Base-by-base conservation (phyloP, 2,329 filamentous ascomycete genomes). In the Aspergillus ustus region DNA sequence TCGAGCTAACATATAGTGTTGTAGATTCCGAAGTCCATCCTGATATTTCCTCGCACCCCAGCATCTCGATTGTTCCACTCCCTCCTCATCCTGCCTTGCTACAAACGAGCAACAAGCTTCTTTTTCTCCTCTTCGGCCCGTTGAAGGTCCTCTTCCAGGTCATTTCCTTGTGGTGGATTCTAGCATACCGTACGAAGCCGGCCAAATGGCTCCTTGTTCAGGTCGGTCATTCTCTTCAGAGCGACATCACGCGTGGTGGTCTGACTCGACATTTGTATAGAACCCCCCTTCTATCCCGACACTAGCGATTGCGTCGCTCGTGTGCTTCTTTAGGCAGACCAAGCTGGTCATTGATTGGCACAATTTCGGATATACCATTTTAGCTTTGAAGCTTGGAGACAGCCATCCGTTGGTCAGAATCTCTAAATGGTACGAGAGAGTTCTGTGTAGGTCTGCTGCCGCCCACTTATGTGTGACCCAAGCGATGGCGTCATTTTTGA, bases 231-330 rank as follows among this genome's bases (percentile, higher is more conserved):
- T 15, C 19, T 13, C 20, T 9, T 25, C 17, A 4, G 7, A 7
- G 44, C 19, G n/a, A 1, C n/a, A 8, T 19, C 8, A n/a, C 3
- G 5, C 31, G 25, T 2, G 9, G 19, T 37, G 13, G 22, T 29
- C 51, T 59, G 49, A 59, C 20, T 25, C 9, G 7, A 8, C 4
- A 29, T 49, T 31, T 4, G 22, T 54, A 19, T 77, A 97, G 84
- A 99, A 98, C 70, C 95, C 95, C 7, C 95, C 95, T 0, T 95
- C 94, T 0, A 97, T 98, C 62, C 95, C 95, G 0, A 96, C 93
- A 0, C 85, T 99, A 22, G 86, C 89, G 55, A 82, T 97, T 43
- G 90, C 92, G 17, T 83, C 89, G 22, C 64, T 93, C 3, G 83
- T 92, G 52, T 91, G 91, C 70, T 85, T 88, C 68, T 76, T 96